Evolutionary conservation across 768 basidiomycete species (phyloP).

Genomic region (Kwoniella botswanensis): DNA sequence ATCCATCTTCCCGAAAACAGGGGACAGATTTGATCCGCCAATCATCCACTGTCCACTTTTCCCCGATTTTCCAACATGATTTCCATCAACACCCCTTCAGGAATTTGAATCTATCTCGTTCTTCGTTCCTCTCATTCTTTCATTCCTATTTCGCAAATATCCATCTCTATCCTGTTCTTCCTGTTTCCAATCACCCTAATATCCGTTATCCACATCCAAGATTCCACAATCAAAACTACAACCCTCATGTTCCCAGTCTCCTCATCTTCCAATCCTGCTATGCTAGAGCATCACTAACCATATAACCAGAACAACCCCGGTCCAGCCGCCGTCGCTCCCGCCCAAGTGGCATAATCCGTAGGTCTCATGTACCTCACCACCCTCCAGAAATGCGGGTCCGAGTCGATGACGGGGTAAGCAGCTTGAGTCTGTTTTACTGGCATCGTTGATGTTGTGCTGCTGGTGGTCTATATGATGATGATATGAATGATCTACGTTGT

Average conservation of each 20-base stretch:
- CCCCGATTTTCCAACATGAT: too few species aligned
- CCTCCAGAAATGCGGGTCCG: conserved; percentile 84
- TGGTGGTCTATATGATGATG: background rate
- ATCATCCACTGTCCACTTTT: too few species aligned
- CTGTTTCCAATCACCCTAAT: too few species aligned
- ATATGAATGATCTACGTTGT: background rate
- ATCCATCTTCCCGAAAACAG: background rate
- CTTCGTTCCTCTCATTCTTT: too few species aligned
- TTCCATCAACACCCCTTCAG: too few species aligned
- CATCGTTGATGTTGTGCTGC: conserved; percentile 28
- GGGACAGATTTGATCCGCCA: background rate
- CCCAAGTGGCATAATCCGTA: conserved; percentile 86
- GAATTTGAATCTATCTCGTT: too few species aligned
- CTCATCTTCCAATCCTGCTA: background rate
- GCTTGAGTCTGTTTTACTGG: conserved; percentile 58
- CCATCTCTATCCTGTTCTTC: too few species aligned
- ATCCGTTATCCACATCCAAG: too few species aligned
- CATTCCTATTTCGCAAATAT: too few species aligned
- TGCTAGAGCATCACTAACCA: conserved; percentile 65
- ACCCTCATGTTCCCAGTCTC: background rate
- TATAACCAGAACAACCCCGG: conserved; percentile 79
- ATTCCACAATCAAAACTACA: too few species aligned
- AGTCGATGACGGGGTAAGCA: conserved; percentile 88
- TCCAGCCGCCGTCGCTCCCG: conserved; percentile 75
- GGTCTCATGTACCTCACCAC: conserved; percentile 88